Percentiles rank a stretch among this genome's conserved stretches.
These are phyloP conservation scores for Aspergillus aculeatus DNA, from an alignment of 2,329 filamentous ascomycete species.

Conservation along the genomic window DNA sequence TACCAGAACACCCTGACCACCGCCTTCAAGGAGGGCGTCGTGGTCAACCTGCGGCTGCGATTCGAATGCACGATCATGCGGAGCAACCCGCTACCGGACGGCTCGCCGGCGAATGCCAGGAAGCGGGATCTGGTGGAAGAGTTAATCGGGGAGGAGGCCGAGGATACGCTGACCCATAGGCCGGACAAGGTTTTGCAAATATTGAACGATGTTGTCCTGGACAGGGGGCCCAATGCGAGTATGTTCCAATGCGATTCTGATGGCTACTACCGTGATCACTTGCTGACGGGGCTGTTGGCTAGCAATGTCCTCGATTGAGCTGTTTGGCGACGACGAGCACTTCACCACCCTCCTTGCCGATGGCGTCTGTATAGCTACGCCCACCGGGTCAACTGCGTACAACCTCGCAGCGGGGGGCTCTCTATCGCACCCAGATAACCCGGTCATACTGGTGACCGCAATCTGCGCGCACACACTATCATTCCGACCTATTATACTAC, in stretches of 20 bases:
- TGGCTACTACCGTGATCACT: not conserved
- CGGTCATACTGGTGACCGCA: constrained; percentile 88
- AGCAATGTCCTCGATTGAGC: constrained; percentile 88
- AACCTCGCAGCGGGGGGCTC: constrained; percentile 95
- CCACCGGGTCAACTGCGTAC: constrained; percentile 92
- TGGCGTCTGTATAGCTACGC: constrained; percentile 89
- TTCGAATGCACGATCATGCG: constrained; percentile 96
- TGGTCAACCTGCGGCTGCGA: constrained; percentile 78
- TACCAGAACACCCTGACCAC: constrained; percentile 67
- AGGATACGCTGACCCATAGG: constrained; percentile 78
- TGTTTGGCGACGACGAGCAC: constrained; percentile 93
- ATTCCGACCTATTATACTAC: constrained; percentile 93
- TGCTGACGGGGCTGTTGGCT: constrained; percentile 7
- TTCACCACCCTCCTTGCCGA: constrained; percentile 93
- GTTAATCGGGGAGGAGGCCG: constrained; percentile 79
- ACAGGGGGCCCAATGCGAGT: constrained; percentile 91
- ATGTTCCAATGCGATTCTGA: constrained; percentile 38
- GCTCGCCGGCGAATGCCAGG: constrained; percentile 29
- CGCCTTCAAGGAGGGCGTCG: constrained; percentile 79
- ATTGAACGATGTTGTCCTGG: constrained; percentile 94
- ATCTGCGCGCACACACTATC: constrained; percentile 94
- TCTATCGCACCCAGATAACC: constrained; percentile 92
- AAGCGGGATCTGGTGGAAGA: constrained; percentile 80
- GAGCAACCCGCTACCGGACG: constrained; percentile 38
- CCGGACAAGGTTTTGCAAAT: constrained; percentile 86